Evolutionary conservation across 2,329 filamentous ascomycete genomes (phyloP).

Genomic region (Penicillium sclerotigenum): DNA sequence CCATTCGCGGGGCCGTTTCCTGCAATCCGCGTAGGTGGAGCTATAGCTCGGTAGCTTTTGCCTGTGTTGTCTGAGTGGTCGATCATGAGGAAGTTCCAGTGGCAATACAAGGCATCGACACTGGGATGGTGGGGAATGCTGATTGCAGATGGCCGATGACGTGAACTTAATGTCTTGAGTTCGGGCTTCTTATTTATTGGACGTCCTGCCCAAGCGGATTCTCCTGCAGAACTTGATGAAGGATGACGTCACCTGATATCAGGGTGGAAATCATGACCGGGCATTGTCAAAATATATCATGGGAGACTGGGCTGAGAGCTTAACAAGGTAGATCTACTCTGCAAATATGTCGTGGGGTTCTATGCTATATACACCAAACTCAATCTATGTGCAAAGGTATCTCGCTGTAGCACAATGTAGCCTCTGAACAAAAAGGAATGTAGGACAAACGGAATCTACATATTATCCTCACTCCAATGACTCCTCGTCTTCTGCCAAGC

Average conservation of each 20-base stretch:
- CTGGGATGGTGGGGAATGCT: neutral
- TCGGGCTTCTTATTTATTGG: neutral
- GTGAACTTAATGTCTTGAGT: neutral
- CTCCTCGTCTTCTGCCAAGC: conserved; percentile 50
- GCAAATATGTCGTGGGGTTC: too few relatives aligned
- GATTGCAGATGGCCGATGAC: neutral
- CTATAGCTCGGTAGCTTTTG: neutral
- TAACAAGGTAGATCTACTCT: neutral
- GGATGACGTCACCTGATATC: conserved; percentile 3
- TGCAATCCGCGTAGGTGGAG: neutral
- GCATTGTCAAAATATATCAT: neutral
- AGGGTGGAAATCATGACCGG: neutral
- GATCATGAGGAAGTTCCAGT: neutral
- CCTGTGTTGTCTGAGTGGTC: neutral
- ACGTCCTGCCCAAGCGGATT: neutral
- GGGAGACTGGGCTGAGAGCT: neutral
- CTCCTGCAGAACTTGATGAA: neutral
- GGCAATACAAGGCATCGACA: neutral
- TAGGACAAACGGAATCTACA: conserved; percentile 24
- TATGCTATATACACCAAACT: conserved; percentile 1
- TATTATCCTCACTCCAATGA: conserved; percentile 51
- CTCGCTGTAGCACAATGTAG: neutral
- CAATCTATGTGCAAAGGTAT: conserved; percentile 5
- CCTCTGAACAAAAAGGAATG: neutral
- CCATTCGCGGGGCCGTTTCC: conserved; percentile 7